A percentile compares a stretch with the other conserved stretches of the same genome.
Conservation (phyloP, 768 basidiomycete genomes). For the Filobasidium wieringae region DNA sequence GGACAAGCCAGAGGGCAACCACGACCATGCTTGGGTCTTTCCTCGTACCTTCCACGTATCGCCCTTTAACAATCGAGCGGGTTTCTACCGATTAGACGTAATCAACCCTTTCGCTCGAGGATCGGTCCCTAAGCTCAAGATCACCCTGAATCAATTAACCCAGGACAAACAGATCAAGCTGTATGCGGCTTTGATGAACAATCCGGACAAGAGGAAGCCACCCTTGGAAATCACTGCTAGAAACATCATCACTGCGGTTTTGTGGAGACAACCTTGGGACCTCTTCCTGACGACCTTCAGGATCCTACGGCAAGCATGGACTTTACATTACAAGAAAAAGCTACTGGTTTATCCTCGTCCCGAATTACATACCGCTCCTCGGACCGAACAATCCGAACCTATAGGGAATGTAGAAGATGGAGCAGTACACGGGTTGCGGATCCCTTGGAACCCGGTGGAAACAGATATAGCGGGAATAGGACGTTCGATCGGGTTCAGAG, state of each 20-base stretch:
- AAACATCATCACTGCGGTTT: conserved; percentile 39
- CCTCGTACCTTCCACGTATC: conserved; percentile 62
- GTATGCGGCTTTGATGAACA: conserved; percentile 45
- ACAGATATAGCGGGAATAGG: conserved; percentile 22
- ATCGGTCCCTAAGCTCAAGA: conserved; percentile 12
- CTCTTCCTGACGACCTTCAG: conserved; percentile 50
- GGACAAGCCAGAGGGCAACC: conserved; percentile 42
- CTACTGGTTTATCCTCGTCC: conserved; percentile 53
- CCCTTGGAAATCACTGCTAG: conserved; percentile 16
- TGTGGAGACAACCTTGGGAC: conserved; percentile 43
- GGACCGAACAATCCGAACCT: not conserved
- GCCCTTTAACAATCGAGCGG: conserved; percentile 60
- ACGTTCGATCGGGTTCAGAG: conserved; percentile 36
- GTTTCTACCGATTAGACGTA: conserved; percentile 53
- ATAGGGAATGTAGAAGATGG: not conserved
- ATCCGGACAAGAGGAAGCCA: conserved; percentile 40
- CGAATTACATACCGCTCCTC: conserved; percentile 44
- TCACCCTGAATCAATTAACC: conserved; percentile 31
- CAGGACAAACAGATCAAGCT: conserved; percentile 44
- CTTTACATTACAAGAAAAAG: conserved; percentile 50
- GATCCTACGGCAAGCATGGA: conserved; percentile 54
- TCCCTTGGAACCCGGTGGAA: conserved; percentile 28
- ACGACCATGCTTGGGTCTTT: conserved; percentile 56
- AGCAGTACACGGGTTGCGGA: not conserved
- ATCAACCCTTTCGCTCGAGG: conserved; percentile 40